A percentile compares a stretch with the other conserved stretches of the same genome.
phyloP scores from a whole-genome alignment of 2,329 filamentous ascomycete genomes.

The Ascosphaera aggregata region DNA sequence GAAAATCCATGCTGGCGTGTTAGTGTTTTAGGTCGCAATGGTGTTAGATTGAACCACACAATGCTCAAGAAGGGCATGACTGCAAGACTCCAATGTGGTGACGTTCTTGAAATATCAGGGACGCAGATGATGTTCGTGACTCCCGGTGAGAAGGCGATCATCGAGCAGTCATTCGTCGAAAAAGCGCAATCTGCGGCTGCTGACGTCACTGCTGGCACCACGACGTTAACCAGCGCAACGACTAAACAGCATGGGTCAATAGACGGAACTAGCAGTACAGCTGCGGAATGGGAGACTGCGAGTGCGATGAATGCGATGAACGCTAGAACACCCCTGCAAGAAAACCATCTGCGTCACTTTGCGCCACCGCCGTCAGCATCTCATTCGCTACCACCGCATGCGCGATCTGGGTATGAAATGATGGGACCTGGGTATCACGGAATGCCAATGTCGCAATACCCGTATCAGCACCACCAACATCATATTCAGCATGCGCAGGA shows the following conservation, averaged over 20 bases:
- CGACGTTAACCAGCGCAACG: background rate
- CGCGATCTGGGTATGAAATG: background rate
- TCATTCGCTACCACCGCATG: background rate
- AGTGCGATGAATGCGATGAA: background rate
- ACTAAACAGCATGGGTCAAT: background rate
- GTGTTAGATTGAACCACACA: constrained; percentile 58
- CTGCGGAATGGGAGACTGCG: background rate
- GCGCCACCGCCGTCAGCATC: background rate
- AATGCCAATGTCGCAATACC: background rate
- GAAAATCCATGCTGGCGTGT: constrained; percentile 50
- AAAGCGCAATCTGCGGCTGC: constrained; percentile 31
- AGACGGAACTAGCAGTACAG: no score
- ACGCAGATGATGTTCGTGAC: constrained; percentile 98
- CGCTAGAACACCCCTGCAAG: background rate
- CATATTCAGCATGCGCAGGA: background rate
- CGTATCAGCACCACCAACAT: background rate
- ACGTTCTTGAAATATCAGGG: constrained; percentile 75
- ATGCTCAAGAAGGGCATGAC: constrained; percentile 43
- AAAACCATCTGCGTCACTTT: background rate
- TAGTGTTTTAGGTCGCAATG: constrained; percentile 74
- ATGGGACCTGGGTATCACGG: background rate
- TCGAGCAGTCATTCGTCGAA: constrained; percentile 46
- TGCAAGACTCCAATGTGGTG: constrained; percentile 52
- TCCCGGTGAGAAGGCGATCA: constrained; percentile 48
- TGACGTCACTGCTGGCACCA: constrained; percentile 7